Conservation (phyloP, 768 basidiomycete genomes). For the Lactarius deliciosus region DNA sequence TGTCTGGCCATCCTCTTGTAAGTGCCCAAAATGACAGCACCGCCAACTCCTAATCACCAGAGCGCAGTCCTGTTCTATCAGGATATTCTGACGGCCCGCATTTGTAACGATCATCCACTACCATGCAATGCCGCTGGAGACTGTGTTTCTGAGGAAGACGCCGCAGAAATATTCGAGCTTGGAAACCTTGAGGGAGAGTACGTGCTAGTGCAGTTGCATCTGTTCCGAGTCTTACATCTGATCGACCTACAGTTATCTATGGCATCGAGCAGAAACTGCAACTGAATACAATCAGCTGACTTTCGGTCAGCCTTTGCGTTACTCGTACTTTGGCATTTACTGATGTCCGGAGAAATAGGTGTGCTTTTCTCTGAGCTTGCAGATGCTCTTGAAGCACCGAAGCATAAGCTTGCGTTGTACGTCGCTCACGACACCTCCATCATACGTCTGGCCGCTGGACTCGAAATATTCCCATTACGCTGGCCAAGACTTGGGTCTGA, state of each 20-base stretch:
- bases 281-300: conserved; percentile 43
- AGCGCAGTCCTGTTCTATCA: conserved; percentile 42
- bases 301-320: conserved; percentile 36
- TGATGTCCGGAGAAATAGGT: conserved; percentile 30
- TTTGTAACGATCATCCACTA: conserved; percentile 44
- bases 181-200: conserved; percentile 41
- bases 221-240: background rate
- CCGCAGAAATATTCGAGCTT: conserved; percentile 36
- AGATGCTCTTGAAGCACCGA: conserved; percentile 37
- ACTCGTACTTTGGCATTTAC: background rate
- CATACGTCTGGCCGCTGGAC: conserved; percentile 38
- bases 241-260: conserved; percentile 43
- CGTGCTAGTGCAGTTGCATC: background rate
- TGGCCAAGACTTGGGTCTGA: conserved; percentile 51
- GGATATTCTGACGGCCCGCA: conserved; percentile 47
- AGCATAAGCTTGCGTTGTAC: conserved; percentile 40
- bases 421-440: conserved; percentile 49
- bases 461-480: conserved; percentile 38
- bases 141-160: conserved; percentile 44
- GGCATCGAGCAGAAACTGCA: conserved; percentile 46
- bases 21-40: conserved; percentile 21
- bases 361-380: conserved; percentile 46
- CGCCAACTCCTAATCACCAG: background rate
- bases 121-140: conserved; percentile 46
- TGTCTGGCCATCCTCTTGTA: conserved; percentile 41